phyloP scores from a whole-genome alignment of 345 rosid genomes.

The Hevea brasiliensis region DNA sequence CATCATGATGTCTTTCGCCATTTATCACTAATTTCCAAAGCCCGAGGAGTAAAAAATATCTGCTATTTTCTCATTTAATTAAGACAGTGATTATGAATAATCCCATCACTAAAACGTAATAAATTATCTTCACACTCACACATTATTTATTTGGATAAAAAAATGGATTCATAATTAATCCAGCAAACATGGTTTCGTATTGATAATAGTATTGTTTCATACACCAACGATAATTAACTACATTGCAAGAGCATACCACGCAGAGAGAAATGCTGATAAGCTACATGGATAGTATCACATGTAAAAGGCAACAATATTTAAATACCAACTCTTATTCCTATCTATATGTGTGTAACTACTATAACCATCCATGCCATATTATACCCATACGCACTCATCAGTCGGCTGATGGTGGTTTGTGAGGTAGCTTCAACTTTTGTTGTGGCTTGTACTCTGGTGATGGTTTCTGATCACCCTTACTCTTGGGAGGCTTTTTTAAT shows the following conservation, averaged over 20 bases:
- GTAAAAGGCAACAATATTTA: background rate
- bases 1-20: too few relatives aligned
- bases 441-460: background rate
- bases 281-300: background rate
- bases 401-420: conserved; percentile 19
- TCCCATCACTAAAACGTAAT: background rate
- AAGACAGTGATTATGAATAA: background rate
- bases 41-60: background rate
- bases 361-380: background rate
- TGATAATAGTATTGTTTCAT: too few relatives aligned
- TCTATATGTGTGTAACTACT: background rate
- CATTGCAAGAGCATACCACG: background rate
- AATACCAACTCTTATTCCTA: too few relatives aligned
- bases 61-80: too few relatives aligned
- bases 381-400: too few relatives aligned
- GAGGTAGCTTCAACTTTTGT: conserved; percentile 17
- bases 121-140: background rate
- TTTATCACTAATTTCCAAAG: background rate
- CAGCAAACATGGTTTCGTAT: background rate
- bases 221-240: too few relatives aligned
- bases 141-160: too few relatives aligned
- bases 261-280: background rate
- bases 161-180: background rate
- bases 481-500: conserved; percentile 22
- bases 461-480: background rate